Evolutionary conservation across 2,329 filamentous ascomycete genomes (phyloP), one percentile per base, ranked within the genome.

Genomic region (Cadophora sp.): DNA sequence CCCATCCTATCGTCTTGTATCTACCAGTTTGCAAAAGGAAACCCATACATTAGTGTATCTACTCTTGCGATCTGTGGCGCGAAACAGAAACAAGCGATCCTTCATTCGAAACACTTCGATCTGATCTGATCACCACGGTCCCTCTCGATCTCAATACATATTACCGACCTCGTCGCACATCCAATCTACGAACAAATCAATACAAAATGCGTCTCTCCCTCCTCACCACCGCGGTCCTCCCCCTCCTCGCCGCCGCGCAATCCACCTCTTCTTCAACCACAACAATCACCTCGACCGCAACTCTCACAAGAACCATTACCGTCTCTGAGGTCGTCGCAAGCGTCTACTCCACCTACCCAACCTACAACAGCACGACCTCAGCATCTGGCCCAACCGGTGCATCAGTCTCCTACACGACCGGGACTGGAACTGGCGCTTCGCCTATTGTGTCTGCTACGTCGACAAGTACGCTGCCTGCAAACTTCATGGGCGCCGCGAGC

Each of bases 261-360:
- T 60, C 69, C n/a, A 62, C 61, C 14, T 59, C 70, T 16, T 69
- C 70, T 8, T 48, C 53, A 4, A 73, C 82, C 53, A 81, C 83
- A 22, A 85, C 74, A 19, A 79, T 81, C 48, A 88, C 74, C 58
- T 81, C 81, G 29, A 88, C 86, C 50, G 80, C 81, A 65, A 83
- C 82, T 56, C 74, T 84, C 73, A 86, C 84, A 75, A 83, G 83
- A 76, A 86, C 84, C 60, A 76, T 85, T 76, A 86, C 83, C 56
- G 82, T 88, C 69, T 82, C 82, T 56, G 77, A 80, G 75, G 81
- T 84, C 40, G 69, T 73, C 65, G 73, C 79, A 67, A 80, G 79
- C 63, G 78, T 80, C 59, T 81, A 79, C 63, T 73, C 77, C 6
- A 79, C 78, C 74, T 74, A 76, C 77, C 74, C 73, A 65, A 75